phyloP scores from a whole-genome alignment of 345 rosid genomes.

The Populus davidiana region DNA sequence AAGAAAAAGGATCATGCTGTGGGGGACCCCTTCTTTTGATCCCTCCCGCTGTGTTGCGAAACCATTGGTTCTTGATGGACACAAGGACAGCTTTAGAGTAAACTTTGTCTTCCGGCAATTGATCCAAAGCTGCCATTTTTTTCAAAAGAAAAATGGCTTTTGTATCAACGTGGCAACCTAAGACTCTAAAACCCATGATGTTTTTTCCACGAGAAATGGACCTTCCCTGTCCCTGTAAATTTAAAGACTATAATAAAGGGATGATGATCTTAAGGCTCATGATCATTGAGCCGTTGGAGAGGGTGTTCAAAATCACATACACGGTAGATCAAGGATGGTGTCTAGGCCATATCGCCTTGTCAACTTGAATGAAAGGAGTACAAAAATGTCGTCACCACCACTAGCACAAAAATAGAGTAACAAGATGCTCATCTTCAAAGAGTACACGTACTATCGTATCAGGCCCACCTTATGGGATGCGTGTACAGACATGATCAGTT shows the following conservation, averaged over 20 bases:
- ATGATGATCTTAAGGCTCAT: background rate
- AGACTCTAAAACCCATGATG: background rate
- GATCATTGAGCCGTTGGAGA: background rate
- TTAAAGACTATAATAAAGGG: background rate
- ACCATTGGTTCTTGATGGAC: conserved; percentile 14
- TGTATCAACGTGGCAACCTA: conserved; percentile 21
- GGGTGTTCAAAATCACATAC: background rate
- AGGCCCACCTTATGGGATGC: conserved; percentile 19
- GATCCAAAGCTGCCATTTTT: conserved; percentile 17
- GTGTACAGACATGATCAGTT: background rate
- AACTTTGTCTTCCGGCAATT: conserved; percentile 23
- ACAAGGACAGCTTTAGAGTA: conserved; percentile 18
- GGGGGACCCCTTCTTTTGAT: conserved; percentile 9
- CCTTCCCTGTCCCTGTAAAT: background rate
- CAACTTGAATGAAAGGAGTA: background rate
- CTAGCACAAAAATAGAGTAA: conserved; percentile 9
- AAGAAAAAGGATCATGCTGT: background rate
- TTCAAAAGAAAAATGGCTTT: background rate
- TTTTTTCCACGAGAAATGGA: background rate
- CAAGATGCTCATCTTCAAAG: background rate
- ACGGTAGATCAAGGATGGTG: background rate
- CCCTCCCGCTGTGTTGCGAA: conserved; percentile 9
- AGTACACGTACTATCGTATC: background rate
- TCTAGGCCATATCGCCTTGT: conserved; percentile 9
- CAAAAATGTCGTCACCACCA: background rate